A percentile compares a stretch with the other conserved stretches of the same genome.
These are phyloP conservation scores for Lentinula detonsa DNA, from an alignment of 768 basidiomycete species.

Conservation along the genomic window DNA sequence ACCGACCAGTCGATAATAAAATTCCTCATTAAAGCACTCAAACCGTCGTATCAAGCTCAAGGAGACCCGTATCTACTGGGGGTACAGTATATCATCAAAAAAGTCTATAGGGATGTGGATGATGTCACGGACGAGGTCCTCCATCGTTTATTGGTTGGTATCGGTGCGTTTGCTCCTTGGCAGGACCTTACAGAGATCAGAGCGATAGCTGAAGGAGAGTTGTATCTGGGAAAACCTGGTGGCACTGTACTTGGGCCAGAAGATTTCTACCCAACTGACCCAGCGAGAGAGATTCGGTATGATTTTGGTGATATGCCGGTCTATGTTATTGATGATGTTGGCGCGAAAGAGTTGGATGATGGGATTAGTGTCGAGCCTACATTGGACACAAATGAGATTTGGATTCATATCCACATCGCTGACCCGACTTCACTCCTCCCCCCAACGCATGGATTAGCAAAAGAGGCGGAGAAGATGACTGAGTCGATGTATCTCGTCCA, in stretches of 20 bases:
- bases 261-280: constrained; percentile 61
- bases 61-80: constrained; percentile 54
- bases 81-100: constrained; percentile 52
- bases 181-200: constrained; percentile 41
- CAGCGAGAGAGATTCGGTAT: constrained; percentile 65
- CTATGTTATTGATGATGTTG: constrained; percentile 79
- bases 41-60: constrained; percentile 43
- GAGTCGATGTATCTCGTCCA: constrained; percentile 63
- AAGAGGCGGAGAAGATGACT: constrained; percentile 45
- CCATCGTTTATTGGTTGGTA: constrained; percentile 50
- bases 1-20: constrained; percentile 53
- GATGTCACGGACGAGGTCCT: constrained; percentile 27
- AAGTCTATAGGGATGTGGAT: constrained; percentile 32
- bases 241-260: constrained; percentile 42
- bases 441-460: constrained; percentile 57
- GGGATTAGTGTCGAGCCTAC: constrained; percentile 50
- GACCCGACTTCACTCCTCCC: constrained; percentile 83
- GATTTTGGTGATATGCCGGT: constrained; percentile 81
- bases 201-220: constrained; percentile 13
- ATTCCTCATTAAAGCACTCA: constrained; percentile 53
- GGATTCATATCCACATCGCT: constrained; percentile 91
- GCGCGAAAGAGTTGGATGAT: constrained; percentile 88
- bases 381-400: constrained; percentile 23
- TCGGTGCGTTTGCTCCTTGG: constrained; percentile 81
- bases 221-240: constrained; percentile 10